Evolutionary conservation across 768 basidiomycete species (phyloP), one percentile per base, ranked within the genome.

Genomic region (Psilocybe subaeruginosa): DNA sequence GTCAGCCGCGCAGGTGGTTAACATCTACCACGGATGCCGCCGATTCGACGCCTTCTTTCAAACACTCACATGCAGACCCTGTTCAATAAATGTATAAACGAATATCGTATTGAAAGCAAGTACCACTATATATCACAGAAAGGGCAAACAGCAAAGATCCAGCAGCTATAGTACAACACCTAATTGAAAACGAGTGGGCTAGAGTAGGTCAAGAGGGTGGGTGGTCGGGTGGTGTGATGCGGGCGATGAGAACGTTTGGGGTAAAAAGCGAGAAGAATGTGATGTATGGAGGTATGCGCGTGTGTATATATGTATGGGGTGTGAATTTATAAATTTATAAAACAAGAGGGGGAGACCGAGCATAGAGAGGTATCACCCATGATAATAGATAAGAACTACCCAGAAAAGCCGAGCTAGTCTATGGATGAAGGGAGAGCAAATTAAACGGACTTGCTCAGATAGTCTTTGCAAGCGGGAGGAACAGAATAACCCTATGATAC

Each of bases 381-480:
- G 17, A 23, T 23, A 33, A 31, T 53, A 39, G 37, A 19, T 46
- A 51, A 5, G 60, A 14, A 31, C 60, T 46, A 61, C 41, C 35
- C 35, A 37, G 23, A 2, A n/a, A 45, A 19, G 29, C n/a, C 9
- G 30, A 23, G 56, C 31, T 29, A 31, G 41, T 53, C 51, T 43
- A 43, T 12, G 9, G 4, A 43, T n/a, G 37, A 31, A 45, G 8
- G 2, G 47, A 23, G 23, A 31, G 11, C 16, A 49, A 23, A 50
- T 58, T 59, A 51, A 37, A 14, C 23, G 4, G 50, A 31, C 50
- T 35, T n/a, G 23, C 39, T 45, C 41, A 12, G 41, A 16, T 64
- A 59, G 14, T 68, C 60, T 55, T 50, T 31, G 68, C 76, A 78
- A 11, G 70, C 70, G 23, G 39, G 3, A 8, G 76, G 76, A 14